These are phyloP conservation scores for Eimeria necatrix DNA, from an alignment of 169 alveolate genomes.

Conservation along the genomic window DNA sequence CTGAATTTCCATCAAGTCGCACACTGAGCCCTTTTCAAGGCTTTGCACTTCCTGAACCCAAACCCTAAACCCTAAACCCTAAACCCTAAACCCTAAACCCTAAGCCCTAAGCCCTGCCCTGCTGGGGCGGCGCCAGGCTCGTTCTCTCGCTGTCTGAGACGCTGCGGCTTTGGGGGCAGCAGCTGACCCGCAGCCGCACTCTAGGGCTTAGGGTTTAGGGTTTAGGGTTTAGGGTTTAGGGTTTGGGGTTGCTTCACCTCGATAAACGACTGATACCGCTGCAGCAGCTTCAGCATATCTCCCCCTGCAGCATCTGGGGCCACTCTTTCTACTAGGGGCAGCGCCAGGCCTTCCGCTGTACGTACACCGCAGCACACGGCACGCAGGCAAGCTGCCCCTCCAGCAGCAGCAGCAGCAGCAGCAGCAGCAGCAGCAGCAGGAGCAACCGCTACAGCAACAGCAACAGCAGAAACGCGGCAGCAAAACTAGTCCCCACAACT, in stretches of 20 bases:
- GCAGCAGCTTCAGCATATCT: background rate
- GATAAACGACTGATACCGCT: background rate
- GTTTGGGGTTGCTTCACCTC: background rate
- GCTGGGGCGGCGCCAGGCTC: no score
- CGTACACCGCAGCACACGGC: background rate
- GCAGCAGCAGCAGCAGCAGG: background rate
- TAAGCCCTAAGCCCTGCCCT: conserved; percentile 1
- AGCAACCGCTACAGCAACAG: no score
- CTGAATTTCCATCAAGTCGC: conserved; percentile 23
- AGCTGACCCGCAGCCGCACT: no score
- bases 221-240: background rate
- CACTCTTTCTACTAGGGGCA: background rate
- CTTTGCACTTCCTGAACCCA: conserved; percentile 39
- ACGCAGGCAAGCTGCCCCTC: background rate
- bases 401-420: background rate
- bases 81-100: background rate
- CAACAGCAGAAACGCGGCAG: background rate
- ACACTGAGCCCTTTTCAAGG: conserved; percentile 8
- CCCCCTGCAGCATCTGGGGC: conserved; percentile 17
- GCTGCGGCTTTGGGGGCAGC: no score
- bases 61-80: background rate
- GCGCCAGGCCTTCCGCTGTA: background rate
- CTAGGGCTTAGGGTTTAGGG: no score
- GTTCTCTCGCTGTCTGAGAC: no score
- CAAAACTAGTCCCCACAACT: background rate